Evolutionary conservation across 495 filamentous ascomycete species (phyloP).

Genomic region (Neurospora sublineolata): DNA sequence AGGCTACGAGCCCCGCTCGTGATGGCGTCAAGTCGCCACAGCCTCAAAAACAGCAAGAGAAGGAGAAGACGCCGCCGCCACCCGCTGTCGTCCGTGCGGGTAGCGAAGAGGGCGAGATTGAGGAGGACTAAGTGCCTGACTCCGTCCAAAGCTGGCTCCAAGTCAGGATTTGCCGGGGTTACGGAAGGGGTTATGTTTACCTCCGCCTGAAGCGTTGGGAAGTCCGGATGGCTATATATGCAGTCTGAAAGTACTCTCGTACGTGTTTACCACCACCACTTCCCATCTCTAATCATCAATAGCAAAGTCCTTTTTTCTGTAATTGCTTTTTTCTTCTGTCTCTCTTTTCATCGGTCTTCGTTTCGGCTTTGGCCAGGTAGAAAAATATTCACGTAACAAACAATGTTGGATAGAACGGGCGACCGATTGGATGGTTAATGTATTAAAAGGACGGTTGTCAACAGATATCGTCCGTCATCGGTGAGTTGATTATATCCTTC

Average conservation of each 20-base stretch:
- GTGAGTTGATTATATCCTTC: background rate
- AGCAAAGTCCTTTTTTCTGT: background rate
- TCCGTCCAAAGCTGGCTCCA: background rate
- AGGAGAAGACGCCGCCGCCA: conserved; percentile 48
- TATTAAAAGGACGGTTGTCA: background rate
- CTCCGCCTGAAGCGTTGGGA: background rate
- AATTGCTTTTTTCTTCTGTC: background rate
- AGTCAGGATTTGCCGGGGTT: background rate
- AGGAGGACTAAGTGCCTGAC: conserved; percentile 55
- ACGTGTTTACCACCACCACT: background rate
- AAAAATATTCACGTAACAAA: background rate
- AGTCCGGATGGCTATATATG: background rate
- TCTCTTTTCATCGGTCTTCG: background rate
- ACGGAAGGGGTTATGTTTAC: background rate
- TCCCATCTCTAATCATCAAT: conserved; percentile 1
- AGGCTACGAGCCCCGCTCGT: conserved; percentile 4
- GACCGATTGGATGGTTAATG: background rate
- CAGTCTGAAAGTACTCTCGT: background rate
- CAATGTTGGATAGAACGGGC: background rate
- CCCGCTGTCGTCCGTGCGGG: conserved; percentile 52
- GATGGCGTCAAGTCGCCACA: conserved; percentile 49
- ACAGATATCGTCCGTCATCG: background rate
- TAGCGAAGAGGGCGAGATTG: conserved; percentile 96
- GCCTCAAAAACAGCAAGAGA: conserved; percentile 41
- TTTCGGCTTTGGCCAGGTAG: background rate